Evolutionary conservation across 164 flowering plant genomes (phyloP).

Genomic region (Aristolochia contorta): DNA sequence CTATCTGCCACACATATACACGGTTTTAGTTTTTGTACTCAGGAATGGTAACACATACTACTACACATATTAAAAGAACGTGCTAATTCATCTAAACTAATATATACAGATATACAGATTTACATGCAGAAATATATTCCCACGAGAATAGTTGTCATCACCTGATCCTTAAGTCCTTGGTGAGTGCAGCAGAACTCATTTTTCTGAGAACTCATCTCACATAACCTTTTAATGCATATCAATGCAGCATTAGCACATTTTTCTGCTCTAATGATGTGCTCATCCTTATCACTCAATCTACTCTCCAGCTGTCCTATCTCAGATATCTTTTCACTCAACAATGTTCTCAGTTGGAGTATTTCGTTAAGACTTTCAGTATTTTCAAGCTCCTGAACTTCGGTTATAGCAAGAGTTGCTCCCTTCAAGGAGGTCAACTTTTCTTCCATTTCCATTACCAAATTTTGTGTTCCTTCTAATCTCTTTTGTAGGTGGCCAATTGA

Average conservation of each 20-base stretch:
- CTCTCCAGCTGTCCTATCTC: conserved; percentile 19
- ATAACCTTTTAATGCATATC: conserved; percentile 20
- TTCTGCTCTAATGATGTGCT: conserved; percentile 29
- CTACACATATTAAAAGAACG: no score
- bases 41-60: no score
- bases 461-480: conserved; percentile 59
- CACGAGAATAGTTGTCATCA: no score
- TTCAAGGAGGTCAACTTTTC: conserved; percentile 49
- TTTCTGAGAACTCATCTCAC: conserved; percentile 3
- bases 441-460: conserved; percentile 40
- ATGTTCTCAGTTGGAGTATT: conserved; percentile 15
- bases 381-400: conserved; percentile 34
- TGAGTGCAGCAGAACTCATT: no score
- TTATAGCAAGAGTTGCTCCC: conserved; percentile 61
- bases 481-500: conserved; percentile 36
- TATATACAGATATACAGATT: no score
- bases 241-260: conserved; percentile 33
- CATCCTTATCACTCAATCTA: conserved; percentile 21
- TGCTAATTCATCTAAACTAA: no score
- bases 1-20: conserved; percentile 6
- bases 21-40: not conserved
- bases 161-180: no score
- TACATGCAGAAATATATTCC: no score
- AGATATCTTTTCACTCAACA: conserved; percentile 22
- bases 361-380: conserved; percentile 25